phyloP scores from a whole-genome alignment of 2,329 filamentous ascomycete genomes.

The Colletotrichum truncatum region DNA sequence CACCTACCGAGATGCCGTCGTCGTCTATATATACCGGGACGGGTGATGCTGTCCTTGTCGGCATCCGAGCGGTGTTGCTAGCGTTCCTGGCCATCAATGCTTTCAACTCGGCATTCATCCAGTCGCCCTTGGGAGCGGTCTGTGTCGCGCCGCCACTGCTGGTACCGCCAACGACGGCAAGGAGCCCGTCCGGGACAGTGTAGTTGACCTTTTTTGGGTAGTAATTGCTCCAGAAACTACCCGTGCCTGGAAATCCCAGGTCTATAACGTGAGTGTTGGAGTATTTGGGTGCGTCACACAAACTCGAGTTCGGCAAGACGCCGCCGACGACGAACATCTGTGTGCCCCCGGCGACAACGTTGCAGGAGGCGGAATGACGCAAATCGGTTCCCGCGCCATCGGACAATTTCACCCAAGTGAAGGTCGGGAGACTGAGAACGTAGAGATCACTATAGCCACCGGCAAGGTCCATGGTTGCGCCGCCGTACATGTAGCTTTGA shows the following conservation, averaged over 20 bases:
- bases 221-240: slow-evolving; percentile 61
- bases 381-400: slow-evolving; percentile 50
- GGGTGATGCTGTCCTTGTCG: slow-evolving; percentile 54
- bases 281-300: slow-evolving; percentile 61
- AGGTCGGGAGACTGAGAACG: slow-evolving; percentile 69
- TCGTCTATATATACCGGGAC: background rate
- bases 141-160: slow-evolving; percentile 62
- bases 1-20: slow-evolving; percentile 45
- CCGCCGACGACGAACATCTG: slow-evolving; percentile 74
- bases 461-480: slow-evolving; percentile 53
- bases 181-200: slow-evolving; percentile 60
- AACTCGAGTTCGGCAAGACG: slow-evolving; percentile 56
- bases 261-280: slow-evolving; percentile 67
- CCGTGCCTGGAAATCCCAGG: slow-evolving; percentile 55
- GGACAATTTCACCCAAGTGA: slow-evolving; percentile 69
- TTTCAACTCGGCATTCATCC: slow-evolving; percentile 58
- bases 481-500: slow-evolving; percentile 68
- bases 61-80: slow-evolving; percentile 52
- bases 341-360: slow-evolving; percentile 59
- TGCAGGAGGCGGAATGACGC: slow-evolving; percentile 67
- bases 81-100: slow-evolving; percentile 63
- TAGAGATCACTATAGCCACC: slow-evolving; percentile 70
- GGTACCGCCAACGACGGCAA: slow-evolving; percentile 59
- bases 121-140: slow-evolving; percentile 57
- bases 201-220: slow-evolving; percentile 60